Base-by-base conservation (phyloP, 768 basidiomycete genomes). In the Tulasnella calospora region DNA sequence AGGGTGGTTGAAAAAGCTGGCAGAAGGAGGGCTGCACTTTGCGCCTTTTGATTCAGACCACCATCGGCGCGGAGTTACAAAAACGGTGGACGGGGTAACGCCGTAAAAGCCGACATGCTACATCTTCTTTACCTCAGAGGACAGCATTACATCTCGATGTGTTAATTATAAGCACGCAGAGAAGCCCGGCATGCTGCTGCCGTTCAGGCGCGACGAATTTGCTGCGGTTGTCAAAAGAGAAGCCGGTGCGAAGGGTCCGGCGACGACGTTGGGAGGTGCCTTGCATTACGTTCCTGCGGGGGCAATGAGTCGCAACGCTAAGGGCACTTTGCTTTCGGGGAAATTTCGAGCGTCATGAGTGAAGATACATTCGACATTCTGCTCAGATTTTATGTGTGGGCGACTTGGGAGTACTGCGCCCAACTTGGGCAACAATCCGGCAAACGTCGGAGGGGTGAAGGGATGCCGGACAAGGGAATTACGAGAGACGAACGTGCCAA, bases 21-120 rank as follows among this genome's bases (percentile, higher is more conserved):
- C 44, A 46, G 36, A 72, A 72, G 15, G 15, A 40, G n/a, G 33
- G 27, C 44, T 40, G 71, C 71, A 30, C 69, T 71, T 30, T 71
- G 69, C 17, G 36, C 71, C 36, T 72, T 72, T 72, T 72, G 71
- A 72, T 72, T 72, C 44, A 40, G 71, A 72, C 71, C 71, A 19
- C 61, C 61, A 27, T 27, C 61, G 15, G 23, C 13, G 61, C 61
- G 61, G 61, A 67, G 61, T 67, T 67, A 19, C 13, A 27, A 67
- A 67, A 67, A 67, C 61, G 15, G 8, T 5, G 13, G 61, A 30
- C 61, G 51, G 51, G 23, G 33, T 67, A 67, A 67, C 30, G 61
- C 61, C 61, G 61, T 67, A 67, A 67, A 67, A 67, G 15, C 61
- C 61, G 61, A 67, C 61, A 51, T 44, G 44, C 13, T 44, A 44